Conservation (phyloP, 2,329 filamentous ascomycete genomes). For the Neofusicoccum sp. region DNA sequence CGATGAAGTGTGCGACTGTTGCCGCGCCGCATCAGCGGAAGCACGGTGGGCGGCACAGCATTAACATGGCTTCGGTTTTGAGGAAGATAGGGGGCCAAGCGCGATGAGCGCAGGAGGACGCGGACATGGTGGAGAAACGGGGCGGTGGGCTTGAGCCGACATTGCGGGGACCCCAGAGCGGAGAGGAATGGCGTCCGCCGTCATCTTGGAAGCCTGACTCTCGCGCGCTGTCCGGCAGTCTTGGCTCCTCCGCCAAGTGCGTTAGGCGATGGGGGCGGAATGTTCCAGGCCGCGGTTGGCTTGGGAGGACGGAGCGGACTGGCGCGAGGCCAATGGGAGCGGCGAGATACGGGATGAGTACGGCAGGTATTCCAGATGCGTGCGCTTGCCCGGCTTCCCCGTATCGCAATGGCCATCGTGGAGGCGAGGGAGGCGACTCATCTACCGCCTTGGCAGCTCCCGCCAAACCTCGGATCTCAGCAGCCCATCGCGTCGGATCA, state of each 20-base stretch:
- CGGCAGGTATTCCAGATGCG: not conserved
- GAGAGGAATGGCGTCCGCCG: slow-evolving; percentile 16
- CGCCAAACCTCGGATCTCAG: slow-evolving; percentile 3
- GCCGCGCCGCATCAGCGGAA: slow-evolving; percentile 10
- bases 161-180: slow-evolving; percentile 18
- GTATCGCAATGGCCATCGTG: not conserved
- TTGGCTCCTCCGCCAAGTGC: slow-evolving; percentile 11
- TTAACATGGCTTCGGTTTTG: not conserved
- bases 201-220: slow-evolving; percentile 10
- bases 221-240: not conserved
- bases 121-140: not conserved
- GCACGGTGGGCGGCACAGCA: not conserved
- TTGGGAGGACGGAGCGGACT: not conserved
- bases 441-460: not conserved
- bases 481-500: not conserved
- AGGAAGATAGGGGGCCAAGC: not conserved
- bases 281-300: slow-evolving; percentile 3
- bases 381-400: slow-evolving; percentile 6
- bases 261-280: slow-evolving; percentile 11
- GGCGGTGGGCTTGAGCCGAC: not conserved
- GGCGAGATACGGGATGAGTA: not conserved
- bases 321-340: not conserved
- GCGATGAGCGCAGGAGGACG: not conserved
- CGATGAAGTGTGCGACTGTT: not conserved
- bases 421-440: slow-evolving; percentile 1